Percentiles rank a stretch among this genome's conserved stretches.
These are phyloP conservation scores for Asterophora lycoperdoides DNA, from an alignment of 768 basidiomycete species.

Conservation along the genomic window DNA sequence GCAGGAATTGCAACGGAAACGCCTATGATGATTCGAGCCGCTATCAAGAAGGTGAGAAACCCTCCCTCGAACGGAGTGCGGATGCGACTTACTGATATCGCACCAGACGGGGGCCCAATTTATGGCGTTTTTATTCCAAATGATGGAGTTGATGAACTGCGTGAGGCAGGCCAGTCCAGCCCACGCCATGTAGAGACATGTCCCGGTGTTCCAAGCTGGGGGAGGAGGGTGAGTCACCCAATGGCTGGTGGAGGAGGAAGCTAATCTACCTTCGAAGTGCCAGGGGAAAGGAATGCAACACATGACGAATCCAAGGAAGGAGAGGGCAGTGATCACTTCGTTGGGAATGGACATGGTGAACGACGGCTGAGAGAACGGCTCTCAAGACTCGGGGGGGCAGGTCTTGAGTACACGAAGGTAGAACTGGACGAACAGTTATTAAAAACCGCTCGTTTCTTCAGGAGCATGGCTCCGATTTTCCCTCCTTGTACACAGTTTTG, in stretches of 20 bases:
- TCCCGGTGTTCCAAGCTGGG: slow-evolving; percentile 33
- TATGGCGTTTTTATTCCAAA: slow-evolving; percentile 62
- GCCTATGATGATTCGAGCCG: slow-evolving; percentile 43
- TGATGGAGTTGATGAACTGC: slow-evolving; percentile 58
- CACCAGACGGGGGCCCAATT: slow-evolving; percentile 62
- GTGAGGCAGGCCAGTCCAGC: slow-evolving; percentile 52
- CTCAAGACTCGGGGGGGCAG: slow-evolving; percentile 17
- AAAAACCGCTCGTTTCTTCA: slow-evolving; percentile 11
- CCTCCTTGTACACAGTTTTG: slow-evolving; percentile 37
- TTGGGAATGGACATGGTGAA: slow-evolving; percentile 33
- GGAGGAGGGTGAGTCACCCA: not conserved
- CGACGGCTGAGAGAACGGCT: slow-evolving; percentile 9
- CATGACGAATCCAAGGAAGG: slow-evolving; percentile 57
- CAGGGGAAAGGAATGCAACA: slow-evolving; percentile 59
- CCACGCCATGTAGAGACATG: slow-evolving; percentile 73
- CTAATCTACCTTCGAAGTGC: slow-evolving; percentile 56
- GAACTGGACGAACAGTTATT: slow-evolving; percentile 25
- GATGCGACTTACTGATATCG: slow-evolving; percentile 43
- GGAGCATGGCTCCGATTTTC: slow-evolving; percentile 31
- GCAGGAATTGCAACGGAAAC: slow-evolving; percentile 46
- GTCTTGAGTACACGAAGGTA: slow-evolving; percentile 28
- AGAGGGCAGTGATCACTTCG: slow-evolving; percentile 42
- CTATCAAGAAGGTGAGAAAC: slow-evolving; percentile 18
- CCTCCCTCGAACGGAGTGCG: not conserved
- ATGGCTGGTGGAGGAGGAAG: not conserved